phyloP scores from a whole-genome alignment of 345 rosid species.

The Pistacia vera region DNA sequence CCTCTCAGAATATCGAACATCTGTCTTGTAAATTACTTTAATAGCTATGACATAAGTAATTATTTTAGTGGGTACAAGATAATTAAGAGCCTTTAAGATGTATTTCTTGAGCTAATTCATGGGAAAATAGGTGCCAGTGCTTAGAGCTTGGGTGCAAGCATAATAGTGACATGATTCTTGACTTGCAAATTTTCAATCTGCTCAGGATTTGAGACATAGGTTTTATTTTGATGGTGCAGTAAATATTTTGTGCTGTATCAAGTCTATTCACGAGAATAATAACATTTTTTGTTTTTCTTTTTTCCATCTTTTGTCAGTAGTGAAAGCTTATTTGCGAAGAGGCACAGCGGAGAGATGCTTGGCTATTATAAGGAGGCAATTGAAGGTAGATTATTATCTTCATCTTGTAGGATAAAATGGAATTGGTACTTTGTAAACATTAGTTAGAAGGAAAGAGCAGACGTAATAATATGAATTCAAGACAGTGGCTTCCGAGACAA shows the following conservation, averaged over 20 bases:
- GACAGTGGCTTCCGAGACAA: no score
- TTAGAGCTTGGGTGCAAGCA: background rate
- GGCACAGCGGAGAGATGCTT: constrained; percentile 96
- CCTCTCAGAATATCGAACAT: no score
- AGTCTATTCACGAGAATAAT: background rate
- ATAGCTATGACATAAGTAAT: background rate
- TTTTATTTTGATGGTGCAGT: background rate
- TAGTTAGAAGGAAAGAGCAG: no score
- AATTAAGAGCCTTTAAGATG: no score
- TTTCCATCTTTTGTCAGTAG: constrained; percentile 50
- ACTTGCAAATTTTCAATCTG: background rate
- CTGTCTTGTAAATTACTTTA: background rate
- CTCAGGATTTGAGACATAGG: background rate
- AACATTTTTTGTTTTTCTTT: background rate
- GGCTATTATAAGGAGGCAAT: constrained; percentile 78
- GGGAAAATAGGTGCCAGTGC: no score
- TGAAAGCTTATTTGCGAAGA: constrained; percentile 91
- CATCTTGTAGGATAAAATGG: background rate
- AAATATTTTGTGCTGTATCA: background rate
- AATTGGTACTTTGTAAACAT: no score
- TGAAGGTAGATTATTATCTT: constrained; percentile 52
- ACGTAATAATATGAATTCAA: no score
- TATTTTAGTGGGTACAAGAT: no score
- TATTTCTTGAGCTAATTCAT: no score
- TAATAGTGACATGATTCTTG: background rate